phyloP scores from a whole-genome alignment of 345 rosid genomes.

The Eutrema heterophyllum region DNA sequence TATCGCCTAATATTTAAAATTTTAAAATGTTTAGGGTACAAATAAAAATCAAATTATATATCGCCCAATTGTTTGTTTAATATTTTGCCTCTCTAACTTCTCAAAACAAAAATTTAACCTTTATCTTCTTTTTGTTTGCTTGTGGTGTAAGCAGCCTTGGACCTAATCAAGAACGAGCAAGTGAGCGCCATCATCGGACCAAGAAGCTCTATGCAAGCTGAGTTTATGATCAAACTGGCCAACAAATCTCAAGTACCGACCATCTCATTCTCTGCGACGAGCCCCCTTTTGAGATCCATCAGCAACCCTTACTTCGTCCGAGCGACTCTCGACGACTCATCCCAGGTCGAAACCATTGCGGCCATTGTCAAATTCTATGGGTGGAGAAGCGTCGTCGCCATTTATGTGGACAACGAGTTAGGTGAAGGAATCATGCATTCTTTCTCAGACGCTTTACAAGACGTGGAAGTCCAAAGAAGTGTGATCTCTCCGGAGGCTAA shows the following conservation, averaged over 20 bases:
- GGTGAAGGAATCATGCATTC: slow-evolving; percentile 44
- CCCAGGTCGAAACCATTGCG: slow-evolving; percentile 43
- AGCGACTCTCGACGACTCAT: slow-evolving; percentile 38
- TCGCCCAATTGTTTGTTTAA: too few species aligned
- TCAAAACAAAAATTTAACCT: not conserved
- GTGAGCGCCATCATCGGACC: slow-evolving; percentile 60
- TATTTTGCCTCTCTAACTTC: too few species aligned
- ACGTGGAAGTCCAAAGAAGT: slow-evolving; percentile 8
- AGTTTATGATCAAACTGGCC: slow-evolving; percentile 32
- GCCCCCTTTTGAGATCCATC: slow-evolving; percentile 32
- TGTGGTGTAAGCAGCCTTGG: slow-evolving; percentile 37
- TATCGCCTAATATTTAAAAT: too few species aligned
- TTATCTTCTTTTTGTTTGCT: not conserved
- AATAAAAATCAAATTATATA: too few species aligned
- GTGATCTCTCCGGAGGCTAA: slow-evolving; percentile 33
- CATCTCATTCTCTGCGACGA: slow-evolving; percentile 42
- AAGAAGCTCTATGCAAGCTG: slow-evolving; percentile 40
- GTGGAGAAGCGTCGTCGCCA: slow-evolving; percentile 42
- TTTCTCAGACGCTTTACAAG: slow-evolving; percentile 38
- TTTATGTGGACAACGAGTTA: slow-evolving; percentile 37
- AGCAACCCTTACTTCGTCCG: slow-evolving; percentile 36
- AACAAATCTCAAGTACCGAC: slow-evolving; percentile 45
- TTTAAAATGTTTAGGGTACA: too few species aligned
- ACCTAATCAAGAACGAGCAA: slow-evolving; percentile 42
- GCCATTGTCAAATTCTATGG: slow-evolving; percentile 31